phyloP scores from a whole-genome alignment of 495 filamentous ascomycete species.

The Daldinia decipiens region DNA sequence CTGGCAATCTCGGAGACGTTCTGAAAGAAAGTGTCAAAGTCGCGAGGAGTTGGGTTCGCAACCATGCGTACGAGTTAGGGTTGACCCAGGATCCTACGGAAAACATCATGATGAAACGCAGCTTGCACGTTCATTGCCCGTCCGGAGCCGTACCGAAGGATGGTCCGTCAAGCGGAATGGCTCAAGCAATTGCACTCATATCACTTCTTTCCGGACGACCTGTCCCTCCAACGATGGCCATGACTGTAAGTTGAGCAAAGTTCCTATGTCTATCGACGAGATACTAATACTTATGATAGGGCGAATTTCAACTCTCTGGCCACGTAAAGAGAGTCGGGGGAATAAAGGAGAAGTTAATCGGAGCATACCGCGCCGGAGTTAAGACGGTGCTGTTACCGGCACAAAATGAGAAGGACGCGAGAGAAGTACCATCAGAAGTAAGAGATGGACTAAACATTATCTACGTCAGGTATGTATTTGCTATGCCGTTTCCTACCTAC shows the following conservation, averaged over 20 bases:
- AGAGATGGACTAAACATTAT: slow-evolving; percentile 87
- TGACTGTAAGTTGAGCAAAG: slow-evolving; percentile 69
- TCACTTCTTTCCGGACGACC: slow-evolving; percentile 88
- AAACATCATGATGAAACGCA: slow-evolving; percentile 95
- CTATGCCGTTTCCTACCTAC: background rate
- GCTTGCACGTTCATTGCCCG: slow-evolving; percentile 96
- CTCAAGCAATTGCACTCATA: slow-evolving; percentile 92
- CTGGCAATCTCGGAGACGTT: slow-evolving; percentile 97
- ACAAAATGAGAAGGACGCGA: slow-evolving; percentile 91
- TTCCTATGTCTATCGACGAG: slow-evolving; percentile 12
- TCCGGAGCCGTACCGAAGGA: slow-evolving; percentile 97
- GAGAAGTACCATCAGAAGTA: slow-evolving; percentile 91
- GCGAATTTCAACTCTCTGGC: slow-evolving; percentile 89
- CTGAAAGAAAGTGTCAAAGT: slow-evolving; percentile 98
- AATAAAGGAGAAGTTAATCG: slow-evolving; percentile 99
- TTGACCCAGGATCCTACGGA: slow-evolving; percentile 81
- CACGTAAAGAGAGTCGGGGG: slow-evolving; percentile 89
- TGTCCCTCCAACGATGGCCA: slow-evolving; percentile 91
- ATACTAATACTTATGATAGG: slow-evolving; percentile 57
- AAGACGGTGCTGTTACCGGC: slow-evolving; percentile 91
- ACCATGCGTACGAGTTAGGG: slow-evolving; percentile 91
- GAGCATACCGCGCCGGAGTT: slow-evolving; percentile 90
- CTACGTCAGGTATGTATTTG: slow-evolving; percentile 75
- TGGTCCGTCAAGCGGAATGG: slow-evolving; percentile 86
- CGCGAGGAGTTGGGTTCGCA: slow-evolving; percentile 94